Conservation (phyloP, 2,329 filamentous ascomycete species). For the Fonsecaea erecta region DNA sequence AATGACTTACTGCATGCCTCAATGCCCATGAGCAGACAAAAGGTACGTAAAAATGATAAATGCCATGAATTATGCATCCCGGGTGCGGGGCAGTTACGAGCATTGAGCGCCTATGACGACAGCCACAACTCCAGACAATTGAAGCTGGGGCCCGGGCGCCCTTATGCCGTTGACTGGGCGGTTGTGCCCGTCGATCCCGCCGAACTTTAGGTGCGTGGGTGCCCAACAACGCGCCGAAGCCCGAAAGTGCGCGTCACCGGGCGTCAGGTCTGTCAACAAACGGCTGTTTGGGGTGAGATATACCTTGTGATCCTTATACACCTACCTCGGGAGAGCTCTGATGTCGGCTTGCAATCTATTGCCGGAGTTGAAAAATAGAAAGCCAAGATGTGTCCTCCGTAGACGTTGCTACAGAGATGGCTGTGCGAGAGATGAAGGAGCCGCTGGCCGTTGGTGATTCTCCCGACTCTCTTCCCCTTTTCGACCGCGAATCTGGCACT, state of each 20-base stretch:
- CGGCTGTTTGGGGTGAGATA: neutral
- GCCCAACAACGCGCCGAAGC: neutral
- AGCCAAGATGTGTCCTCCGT: neutral
- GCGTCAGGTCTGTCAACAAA: neutral
- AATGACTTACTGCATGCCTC: neutral
- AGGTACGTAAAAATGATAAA: neutral
- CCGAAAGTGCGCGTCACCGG: neutral
- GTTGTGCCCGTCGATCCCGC: neutral
- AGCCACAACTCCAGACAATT: neutral
- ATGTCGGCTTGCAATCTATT: neutral
- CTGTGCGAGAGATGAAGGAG: neutral
- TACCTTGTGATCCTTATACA: neutral
- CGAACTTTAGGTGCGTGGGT: neutral
- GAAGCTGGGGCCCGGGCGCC: neutral
- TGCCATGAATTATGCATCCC: neutral
- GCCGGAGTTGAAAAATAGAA: neutral
- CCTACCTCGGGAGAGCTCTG: neutral
- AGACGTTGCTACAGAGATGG: neutral
- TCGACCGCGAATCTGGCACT: constrained; percentile 21
- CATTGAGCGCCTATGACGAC: neutral
- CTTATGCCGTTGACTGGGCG: neutral
- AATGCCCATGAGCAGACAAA: neutral
- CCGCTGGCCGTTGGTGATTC: constrained; percentile 5
- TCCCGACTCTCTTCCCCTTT: constrained; percentile 15
- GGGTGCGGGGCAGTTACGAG: neutral